These are phyloP conservation scores for Flaveria floridana DNA, from an alignment of 140 eudicot genomes.

Conservation along the genomic window DNA sequence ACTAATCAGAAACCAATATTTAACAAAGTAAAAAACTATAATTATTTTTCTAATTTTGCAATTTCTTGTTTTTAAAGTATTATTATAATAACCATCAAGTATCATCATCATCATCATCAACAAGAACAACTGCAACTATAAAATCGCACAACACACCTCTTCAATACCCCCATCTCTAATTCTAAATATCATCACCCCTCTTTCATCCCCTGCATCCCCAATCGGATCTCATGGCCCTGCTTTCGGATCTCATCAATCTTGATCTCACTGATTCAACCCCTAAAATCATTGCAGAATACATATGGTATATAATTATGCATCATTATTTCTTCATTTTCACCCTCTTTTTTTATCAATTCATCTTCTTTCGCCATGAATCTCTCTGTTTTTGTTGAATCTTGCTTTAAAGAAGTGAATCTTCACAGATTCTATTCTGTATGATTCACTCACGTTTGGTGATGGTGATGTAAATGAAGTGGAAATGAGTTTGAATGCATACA, in stretches of 20 bases:
- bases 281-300: constrained; percentile 66
- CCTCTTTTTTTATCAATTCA: background rate
- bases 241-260: constrained; percentile 64
- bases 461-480: no score
- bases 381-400: background rate
- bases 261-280: constrained; percentile 48
- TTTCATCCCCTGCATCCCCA: background rate
- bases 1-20: background rate
- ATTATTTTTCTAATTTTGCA: background rate
- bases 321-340: background rate
- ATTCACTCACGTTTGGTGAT: no score
- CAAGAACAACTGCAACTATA: constrained; percentile 29
- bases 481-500: background rate
- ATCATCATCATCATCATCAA: constrained; percentile 29
- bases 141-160: constrained; percentile 27
- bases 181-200: background rate
- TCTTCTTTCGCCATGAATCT: constrained; percentile 17
- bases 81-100: background rate
- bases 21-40: background rate
- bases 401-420: background rate
- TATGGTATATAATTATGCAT: constrained; percentile 44
- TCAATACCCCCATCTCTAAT: constrained; percentile 4
- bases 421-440: background rate
- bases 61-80: constrained; percentile 16
- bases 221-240: constrained; percentile 42